Base-by-base conservation (phyloP, 2,329 filamentous ascomycete genomes). In the Penicillium thymicola region DNA sequence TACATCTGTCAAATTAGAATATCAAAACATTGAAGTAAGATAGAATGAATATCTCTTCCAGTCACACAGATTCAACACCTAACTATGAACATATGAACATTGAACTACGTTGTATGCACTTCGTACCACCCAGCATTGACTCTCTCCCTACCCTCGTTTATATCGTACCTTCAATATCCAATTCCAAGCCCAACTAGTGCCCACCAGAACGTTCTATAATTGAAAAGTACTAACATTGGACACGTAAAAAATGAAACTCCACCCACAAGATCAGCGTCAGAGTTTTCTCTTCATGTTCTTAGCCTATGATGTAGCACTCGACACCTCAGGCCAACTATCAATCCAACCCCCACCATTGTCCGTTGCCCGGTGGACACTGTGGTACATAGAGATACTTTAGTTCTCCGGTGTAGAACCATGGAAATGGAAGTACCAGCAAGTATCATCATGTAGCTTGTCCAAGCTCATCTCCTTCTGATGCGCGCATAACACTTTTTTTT, bases 401-500 rank as follows among this genome's bases (percentile, higher is more conserved):
- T 36, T 7, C 10, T 23, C 47, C 34, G 44, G 41, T 10, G 16
- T 27, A 2, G 41, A 18, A 52, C 41, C 36, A 46, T n/a, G 54
- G 36, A 36, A 37, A 16, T 25, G 11, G 32, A 42, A 3, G 38
- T 55, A 60, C 53, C 43, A 38, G 8, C n/a, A 59, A 47, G 60
- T 65, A 62, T 37, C 43, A 1, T 9, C 10, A 21, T 6, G 59
- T 63, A 59, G 38, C 34, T 44, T 36, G 0, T 32, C 32, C 32
- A 16, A 62, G 57, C 59, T 60, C 30, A 11, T 32, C 52, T 36
- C 51, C 51, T 56, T 54, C 46, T 53, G 42, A 56, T 58, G 59
- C 45, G 54, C 55, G 59, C 58, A 63, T 64, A 48, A 46, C 50
- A 56, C 57, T 61, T 57, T 63, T 46, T 59, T 62, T 59, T 54